Evolutionary conservation across 164 flowering plant genomes (phyloP), one percentile per base, ranked within the genome.

Genomic region (Sextonia rubra): DNA sequence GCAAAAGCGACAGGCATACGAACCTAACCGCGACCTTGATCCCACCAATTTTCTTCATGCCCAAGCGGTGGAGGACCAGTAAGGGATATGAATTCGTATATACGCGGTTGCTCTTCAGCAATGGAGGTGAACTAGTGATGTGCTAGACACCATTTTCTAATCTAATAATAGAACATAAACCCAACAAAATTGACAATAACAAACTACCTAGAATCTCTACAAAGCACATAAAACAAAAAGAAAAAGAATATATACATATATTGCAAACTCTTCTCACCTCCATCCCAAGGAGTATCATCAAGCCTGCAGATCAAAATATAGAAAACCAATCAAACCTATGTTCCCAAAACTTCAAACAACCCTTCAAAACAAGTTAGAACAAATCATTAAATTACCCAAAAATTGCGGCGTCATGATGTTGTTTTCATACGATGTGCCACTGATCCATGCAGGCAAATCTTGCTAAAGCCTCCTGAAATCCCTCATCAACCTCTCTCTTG

Each of bases 201-300:
- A 27, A 64, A 29, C 67, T 12, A 64, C 47, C 5, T 62, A 64
- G 7, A 64, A 27, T 27, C 32, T 30, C 32, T 25, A 18, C 22
- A 64, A 29, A 64, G 37, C 44, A 64, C 64, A 22, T 12, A 61
- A 12, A 27, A 37, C 0, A 9, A 0, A 37, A 37, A n/a, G n/a
- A n/a, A n/a, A n/a, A n/a, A n/a, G n/a, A 30, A 37, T 5, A 37
- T n/a, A n/a, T n/a, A n/a, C n/a, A n/a, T 8, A 37, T 37, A 37
- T 37, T 37, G 26, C 62, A 27, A 26, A 65, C 66, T 32, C 30
- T 55, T 80, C 88, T 85, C 77, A 92, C 98, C 98, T 85, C 98
- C 97, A 82, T 92, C 98, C 98, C 98, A 92, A 24, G 98, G 93
- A 71, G 96, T 92, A 78, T 92, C 98, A 88, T 91, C 98, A 66